Conservation (phyloP, 495 filamentous ascomycete genomes). For the Penicillium malachiteum region DNA sequence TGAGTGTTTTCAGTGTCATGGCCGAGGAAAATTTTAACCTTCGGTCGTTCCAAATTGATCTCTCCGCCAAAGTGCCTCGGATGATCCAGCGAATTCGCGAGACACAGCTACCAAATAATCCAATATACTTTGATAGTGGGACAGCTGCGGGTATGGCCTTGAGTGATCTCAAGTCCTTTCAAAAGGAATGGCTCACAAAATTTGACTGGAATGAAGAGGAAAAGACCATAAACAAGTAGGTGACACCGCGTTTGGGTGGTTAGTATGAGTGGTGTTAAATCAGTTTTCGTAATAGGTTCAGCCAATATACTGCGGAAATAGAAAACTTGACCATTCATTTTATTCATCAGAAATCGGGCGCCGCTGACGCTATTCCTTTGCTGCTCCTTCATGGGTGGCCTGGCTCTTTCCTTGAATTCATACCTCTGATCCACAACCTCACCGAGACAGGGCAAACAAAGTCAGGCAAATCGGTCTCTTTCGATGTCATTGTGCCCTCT, state of each 20-base stretch:
- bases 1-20: neutral
- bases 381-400: conserved; percentile 41
- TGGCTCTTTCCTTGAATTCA: conserved; percentile 37
- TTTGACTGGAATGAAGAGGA: conserved; percentile 12
- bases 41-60: neutral
- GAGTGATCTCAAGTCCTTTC: conserved; percentile 3
- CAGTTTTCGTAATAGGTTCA: neutral
- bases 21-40: neutral
- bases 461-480: conserved; percentile 13
- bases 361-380: conserved; percentile 27
- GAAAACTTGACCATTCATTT: neutral
- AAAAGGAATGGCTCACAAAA: conserved; percentile 8
- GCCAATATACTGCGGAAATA: neutral
- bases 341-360: neutral
- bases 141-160: neutral
- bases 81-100: conserved; percentile 7
- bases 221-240: conserved; percentile 2
- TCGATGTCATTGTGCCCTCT: conserved; percentile 30
- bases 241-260: neutral
- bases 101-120: neutral
- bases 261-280: neutral
- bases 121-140: neutral
- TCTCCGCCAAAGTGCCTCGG: neutral
- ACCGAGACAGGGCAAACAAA: neutral
- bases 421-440: conserved; percentile 18